phyloP scores from a whole-genome alignment of 2,329 filamentous ascomycete genomes.

The Pestalotiopsis fici region DNA sequence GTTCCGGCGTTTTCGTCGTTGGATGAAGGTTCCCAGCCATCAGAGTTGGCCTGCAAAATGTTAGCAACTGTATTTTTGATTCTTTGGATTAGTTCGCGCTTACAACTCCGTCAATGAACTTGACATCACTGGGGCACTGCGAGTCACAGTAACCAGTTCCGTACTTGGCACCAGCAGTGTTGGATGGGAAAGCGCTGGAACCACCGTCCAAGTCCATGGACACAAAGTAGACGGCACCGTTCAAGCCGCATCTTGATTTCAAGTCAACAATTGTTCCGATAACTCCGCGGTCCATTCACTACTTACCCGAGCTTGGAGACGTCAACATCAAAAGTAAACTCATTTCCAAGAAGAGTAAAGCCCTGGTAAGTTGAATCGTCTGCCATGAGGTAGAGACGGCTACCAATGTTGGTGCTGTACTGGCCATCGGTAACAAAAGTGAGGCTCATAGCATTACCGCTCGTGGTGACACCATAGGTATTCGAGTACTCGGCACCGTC shows the following conservation, averaged over 20 bases:
- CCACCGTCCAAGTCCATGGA: constrained; percentile 58
- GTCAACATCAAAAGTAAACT: constrained; percentile 67
- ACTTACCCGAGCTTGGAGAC: constrained; percentile 51
- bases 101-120: constrained; percentile 49
- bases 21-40: constrained; percentile 44
- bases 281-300: too few species aligned
- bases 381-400: constrained; percentile 59
- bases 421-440: constrained; percentile 51
- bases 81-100: neutral
- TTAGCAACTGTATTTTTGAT: neutral
- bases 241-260: constrained; percentile 52
- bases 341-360: constrained; percentile 58
- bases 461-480: constrained; percentile 48
- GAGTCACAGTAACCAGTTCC: constrained; percentile 58
- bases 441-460: constrained; percentile 44
- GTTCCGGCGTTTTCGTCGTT: constrained; percentile 51
- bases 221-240: constrained; percentile 61
- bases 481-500: constrained; percentile 45
- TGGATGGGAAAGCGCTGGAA: constrained; percentile 41
- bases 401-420: constrained; percentile 37
- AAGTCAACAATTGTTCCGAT: neutral
- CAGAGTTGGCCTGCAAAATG: constrained; percentile 39
- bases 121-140: constrained; percentile 48
- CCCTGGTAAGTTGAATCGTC: constrained; percentile 56
- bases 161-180: constrained; percentile 51